phyloP scores from a whole-genome alignment of 148 eudicot species.

The Persicaria maculosa region DNA sequence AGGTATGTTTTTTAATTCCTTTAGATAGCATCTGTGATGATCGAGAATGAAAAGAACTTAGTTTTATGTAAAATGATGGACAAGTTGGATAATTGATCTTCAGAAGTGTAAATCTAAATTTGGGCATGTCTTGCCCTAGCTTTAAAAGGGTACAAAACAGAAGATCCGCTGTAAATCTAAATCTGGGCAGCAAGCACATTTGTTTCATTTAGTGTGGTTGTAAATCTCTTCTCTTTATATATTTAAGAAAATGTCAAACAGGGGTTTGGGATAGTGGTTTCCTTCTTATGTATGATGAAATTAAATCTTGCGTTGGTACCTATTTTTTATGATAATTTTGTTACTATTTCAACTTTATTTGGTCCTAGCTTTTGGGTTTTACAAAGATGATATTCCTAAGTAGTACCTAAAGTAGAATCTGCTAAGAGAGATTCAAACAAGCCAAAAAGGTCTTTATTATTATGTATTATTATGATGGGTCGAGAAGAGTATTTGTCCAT shows the following conservation, averaged over 20 bases:
- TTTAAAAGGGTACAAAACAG: neutral
- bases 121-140: neutral
- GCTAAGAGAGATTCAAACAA: no score
- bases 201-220: neutral
- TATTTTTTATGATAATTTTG: neutral
- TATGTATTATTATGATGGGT: no score
- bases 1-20: conserved; percentile 38
- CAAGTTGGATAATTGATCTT: neutral
- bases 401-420: neutral
- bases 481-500: no score
- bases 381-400: neutral
- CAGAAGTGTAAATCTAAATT: neutral
- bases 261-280: neutral
- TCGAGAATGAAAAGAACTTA: neutral
- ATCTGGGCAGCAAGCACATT: no score
- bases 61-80: neutral
- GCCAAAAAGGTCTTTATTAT: no score
- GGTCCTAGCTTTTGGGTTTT: neutral
- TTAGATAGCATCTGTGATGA: neutral
- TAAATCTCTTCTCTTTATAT: neutral
- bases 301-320: neutral
- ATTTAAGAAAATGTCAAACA: neutral
- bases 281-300: neutral
- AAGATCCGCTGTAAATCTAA: neutral
- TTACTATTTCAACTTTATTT: neutral